Base-by-base conservation (phyloP, 495 filamentous ascomycete species). In the Clavariopsis aquatica region DNA sequence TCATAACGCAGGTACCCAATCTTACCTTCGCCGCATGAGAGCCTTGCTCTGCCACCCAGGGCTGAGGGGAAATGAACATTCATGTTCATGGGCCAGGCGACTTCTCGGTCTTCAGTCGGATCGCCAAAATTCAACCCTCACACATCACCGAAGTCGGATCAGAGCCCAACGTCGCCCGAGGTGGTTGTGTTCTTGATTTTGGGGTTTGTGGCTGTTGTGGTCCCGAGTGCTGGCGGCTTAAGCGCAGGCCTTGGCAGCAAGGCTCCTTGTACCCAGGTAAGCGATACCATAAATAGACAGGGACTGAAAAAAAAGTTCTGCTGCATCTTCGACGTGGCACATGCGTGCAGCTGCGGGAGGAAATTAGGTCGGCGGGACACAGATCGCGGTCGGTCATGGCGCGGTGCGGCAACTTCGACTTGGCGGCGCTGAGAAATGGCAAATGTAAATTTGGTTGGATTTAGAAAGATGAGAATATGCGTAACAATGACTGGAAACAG, bases 271-370 rank as follows among this genome's bases (percentile, higher is more conserved):
- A n/a, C 8, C 6, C 3, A 43, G 6, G 52, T 54, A 54, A 54
- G 52, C 52, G 52, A 29, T 9, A 27, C 52, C 52, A 31, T 28
- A 54, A 54, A 54, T 54, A 54, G 52, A 43, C 38, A 43, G 38
- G 38, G 38, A 43, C 4, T 7, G 38, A 9, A n/a, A 43, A 43
- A 43, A 43, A 43, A 43, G 13, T n/a, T 43, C 38, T 43, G 38
- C 38, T 43, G 38, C 38, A 17, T 43, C 38, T 43, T 43, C 38
- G 38, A 43, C 38, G 38, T 43, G 38, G 38, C 38, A 43, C 38
- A 43, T 43, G 38, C 38, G 38, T 17, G 38, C 38, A 43, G 38
- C 5, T 43, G 13, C 38, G 38, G 38, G n/a, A 43, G 13, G 38
- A 43, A 43, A 43, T 43, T 43, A 43, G 8, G 38, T 15, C 38